Conservation (phyloP, 495 filamentous ascomycete species). For the Polyplosphaeria fusca region DNA sequence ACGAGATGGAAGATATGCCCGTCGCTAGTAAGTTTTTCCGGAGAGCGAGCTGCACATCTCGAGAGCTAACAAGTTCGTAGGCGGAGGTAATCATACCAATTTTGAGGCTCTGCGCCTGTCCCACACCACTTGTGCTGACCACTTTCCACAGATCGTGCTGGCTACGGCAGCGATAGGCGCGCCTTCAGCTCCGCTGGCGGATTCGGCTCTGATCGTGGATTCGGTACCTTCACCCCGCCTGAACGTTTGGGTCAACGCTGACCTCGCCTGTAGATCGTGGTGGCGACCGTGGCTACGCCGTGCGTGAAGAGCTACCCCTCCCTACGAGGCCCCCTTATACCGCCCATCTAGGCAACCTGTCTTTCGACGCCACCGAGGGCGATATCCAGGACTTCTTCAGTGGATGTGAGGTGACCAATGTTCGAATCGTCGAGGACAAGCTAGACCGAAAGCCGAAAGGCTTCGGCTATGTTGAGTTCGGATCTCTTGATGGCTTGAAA, state of each 20-base stretch:
- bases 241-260: neutral
- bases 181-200: slow-evolving; percentile 46
- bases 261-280: slow-evolving; percentile 1
- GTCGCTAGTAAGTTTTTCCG: slow-evolving; percentile 60
- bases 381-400: slow-evolving; percentile 82
- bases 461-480: slow-evolving; percentile 96
- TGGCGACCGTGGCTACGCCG: slow-evolving; percentile 24
- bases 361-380: slow-evolving; percentile 80
- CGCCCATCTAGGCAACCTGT: slow-evolving; percentile 92
- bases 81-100: slow-evolving; percentile 33
- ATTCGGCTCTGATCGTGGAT: slow-evolving; percentile 43
- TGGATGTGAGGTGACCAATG: slow-evolving; percentile 78
- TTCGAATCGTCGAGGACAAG: slow-evolving; percentile 94
- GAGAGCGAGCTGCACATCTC: slow-evolving; percentile 12
- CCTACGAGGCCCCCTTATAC: slow-evolving; percentile 91
- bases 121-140: neutral
- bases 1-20: slow-evolving; percentile 90
- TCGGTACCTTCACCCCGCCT: slow-evolving; percentile 33
- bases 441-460: slow-evolving; percentile 89
- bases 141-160: slow-evolving; percentile 16
- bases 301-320: slow-evolving; percentile 76
- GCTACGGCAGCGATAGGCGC: slow-evolving; percentile 49
- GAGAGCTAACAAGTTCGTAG: slow-evolving; percentile 31
- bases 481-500: slow-evolving; percentile 81
- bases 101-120: too few relatives aligned